Conservation (phyloP, 2,329 filamentous ascomycete species). For the Xylogone sp. region DNA sequence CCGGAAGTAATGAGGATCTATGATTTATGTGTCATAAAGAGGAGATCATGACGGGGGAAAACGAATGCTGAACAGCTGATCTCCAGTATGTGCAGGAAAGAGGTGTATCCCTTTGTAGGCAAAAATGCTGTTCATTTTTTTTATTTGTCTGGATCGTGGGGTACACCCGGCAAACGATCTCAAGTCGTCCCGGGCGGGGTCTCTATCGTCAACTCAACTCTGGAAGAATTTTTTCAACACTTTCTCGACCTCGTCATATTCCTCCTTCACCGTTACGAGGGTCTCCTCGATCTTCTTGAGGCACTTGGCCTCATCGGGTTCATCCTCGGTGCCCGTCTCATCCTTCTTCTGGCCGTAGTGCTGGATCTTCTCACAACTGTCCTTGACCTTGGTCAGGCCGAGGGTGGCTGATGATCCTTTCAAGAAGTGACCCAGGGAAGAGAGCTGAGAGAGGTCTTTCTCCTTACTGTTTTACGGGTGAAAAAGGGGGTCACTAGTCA, state of each 20-base stretch:
- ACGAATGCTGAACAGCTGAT: neutral
- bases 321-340: slow-evolving; percentile 64
- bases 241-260: slow-evolving; percentile 71
- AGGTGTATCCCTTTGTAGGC: neutral
- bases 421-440: slow-evolving; percentile 86
- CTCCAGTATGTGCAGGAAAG: neutral
- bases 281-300: slow-evolving; percentile 67
- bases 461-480: slow-evolving; percentile 47
- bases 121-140: too few species aligned
- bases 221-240: slow-evolving; percentile 52
- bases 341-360: slow-evolving; percentile 83
- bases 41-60: neutral
- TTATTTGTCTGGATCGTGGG: neutral
- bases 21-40: neutral
- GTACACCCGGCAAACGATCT: neutral
- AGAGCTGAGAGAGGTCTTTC: slow-evolving; percentile 70
- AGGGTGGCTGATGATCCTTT: slow-evolving; percentile 96
- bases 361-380: slow-evolving; percentile 95
- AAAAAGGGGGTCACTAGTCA: slow-evolving; percentile 3
- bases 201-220: slow-evolving; percentile 5
- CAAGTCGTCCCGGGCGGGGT: neutral
- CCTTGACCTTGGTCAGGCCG: slow-evolving; percentile 84
- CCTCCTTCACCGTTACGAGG: slow-evolving; percentile 67
- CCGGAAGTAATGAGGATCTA: neutral
- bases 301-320: slow-evolving; percentile 64